phyloP scores from a whole-genome alignment of 139 green algal species.

The Chlamydomonas eustigma region DNA sequence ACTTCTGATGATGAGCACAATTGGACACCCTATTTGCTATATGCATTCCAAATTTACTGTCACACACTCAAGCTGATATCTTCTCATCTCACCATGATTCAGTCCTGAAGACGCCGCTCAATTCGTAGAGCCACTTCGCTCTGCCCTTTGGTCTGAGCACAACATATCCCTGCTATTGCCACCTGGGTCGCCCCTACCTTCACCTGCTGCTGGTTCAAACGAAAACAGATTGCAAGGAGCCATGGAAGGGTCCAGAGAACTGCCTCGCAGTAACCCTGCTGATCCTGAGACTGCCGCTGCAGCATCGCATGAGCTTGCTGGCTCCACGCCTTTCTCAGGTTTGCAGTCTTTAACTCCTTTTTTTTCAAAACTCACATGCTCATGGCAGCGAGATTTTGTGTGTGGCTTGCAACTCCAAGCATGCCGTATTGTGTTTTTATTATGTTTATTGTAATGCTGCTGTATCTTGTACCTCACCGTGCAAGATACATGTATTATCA shows the following conservation, averaged over 20 bases:
- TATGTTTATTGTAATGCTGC: no score
- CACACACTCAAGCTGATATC: background rate
- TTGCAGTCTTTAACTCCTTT: no score
- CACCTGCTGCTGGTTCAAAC: background rate
- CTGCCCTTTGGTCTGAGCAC: conserved; percentile 74
- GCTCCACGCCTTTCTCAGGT: conserved; percentile 24
- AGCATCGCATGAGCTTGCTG: conserved; percentile 17
- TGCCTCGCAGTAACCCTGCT: background rate
- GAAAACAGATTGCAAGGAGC: background rate
- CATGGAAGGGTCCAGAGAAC: background rate
- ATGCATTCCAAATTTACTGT: background rate
- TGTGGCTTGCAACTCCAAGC: no score
- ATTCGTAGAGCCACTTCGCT: conserved; percentile 51
- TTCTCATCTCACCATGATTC: background rate
- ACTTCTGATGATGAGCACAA: background rate
- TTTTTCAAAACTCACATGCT: no score
- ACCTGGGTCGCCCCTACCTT: conserved; percentile 22
- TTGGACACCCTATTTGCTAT: background rate
- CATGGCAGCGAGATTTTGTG: no score
- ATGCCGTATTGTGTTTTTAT: no score
- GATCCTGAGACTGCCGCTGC: conserved; percentile 1
- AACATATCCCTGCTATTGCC: conserved; percentile 76
- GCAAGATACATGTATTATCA: no score
- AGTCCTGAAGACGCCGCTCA: conserved; percentile 34
- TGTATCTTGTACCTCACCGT: no score